Evolutionary conservation across 345 rosid genomes (phyloP), one percentile per base, ranked within the genome.

Genomic region (Angophora floribunda): DNA sequence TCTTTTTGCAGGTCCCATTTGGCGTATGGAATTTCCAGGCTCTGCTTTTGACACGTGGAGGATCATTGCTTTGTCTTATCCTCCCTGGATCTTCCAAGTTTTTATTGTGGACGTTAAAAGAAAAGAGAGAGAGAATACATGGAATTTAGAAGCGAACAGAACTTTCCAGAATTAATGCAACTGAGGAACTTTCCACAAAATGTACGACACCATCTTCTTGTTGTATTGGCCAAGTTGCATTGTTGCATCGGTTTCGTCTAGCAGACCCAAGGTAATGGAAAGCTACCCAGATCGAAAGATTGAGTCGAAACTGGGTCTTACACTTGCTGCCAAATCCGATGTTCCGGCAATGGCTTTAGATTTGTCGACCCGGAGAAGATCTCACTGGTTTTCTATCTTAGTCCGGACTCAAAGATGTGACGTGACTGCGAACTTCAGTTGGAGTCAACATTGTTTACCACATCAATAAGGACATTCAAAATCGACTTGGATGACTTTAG

Each of bases 1-100:
- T 65, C 52, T 13, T 15, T 63, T 13, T n/a, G 86, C 55, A 52
- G 89, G 78, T 80, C 67, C 88, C 57, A 10, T 9, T 5, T 22
- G 49, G 86, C 16, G 32, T 75, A 50, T 4, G 22, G 88, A 19
- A 87, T 88, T 86, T 89, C 90, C 87, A 90, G 93, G 95, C 91
- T 90, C 45, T 85, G 89, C 6, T 92, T 90, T 59, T 79, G 93
- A 92, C 95, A 94, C 95, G 95, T 93, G 96, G 93, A 90, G 88
- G 63, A 78, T 44, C 53, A 88, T 52, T 87, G 86, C 88, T 86
- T 89, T 89, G 89, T 91, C 95, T 91, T 51, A 82, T 41, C 53
- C 55, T 52, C 30, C 61, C 84, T 19, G 84, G 84, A 75, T 75
- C 84, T 41, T 75, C 49, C 84, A 19, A 9, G 49, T 49, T 45